A percentile compares a stretch with the other conserved stretches of the same genome.
Evolutionary conservation across 495 filamentous ascomycete species (phyloP).

Genomic region (Annulohypoxylon moriforme): DNA sequence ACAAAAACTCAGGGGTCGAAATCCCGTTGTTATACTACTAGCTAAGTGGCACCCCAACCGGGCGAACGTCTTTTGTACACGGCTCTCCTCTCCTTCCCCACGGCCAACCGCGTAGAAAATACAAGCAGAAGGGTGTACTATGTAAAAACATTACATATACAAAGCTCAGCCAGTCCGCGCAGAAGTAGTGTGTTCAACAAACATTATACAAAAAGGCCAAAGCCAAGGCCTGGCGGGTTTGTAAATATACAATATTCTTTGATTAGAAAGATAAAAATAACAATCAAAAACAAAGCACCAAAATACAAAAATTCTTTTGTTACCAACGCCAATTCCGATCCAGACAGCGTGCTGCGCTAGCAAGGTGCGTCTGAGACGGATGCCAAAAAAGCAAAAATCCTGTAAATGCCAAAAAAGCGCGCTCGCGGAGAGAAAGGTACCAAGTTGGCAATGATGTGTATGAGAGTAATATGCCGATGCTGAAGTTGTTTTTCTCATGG

Average conservation of each 20-base stretch:
- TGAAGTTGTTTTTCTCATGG: constrained; percentile 18
- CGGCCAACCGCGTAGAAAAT: constrained; percentile 28
- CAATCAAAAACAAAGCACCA: constrained; percentile 12
- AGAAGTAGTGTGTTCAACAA: constrained; percentile 16
- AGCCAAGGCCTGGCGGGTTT: constrained; percentile 12
- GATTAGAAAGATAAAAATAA: not conserved
- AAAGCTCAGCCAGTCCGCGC: constrained; percentile 5
- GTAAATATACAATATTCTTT: constrained; percentile 33
- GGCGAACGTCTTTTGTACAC: constrained; percentile 11
- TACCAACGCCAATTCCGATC: constrained; percentile 39
- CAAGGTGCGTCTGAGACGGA: constrained; percentile 29
- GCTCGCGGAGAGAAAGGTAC: constrained; percentile 6
- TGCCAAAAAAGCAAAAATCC: constrained; percentile 14
- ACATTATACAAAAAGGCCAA: constrained; percentile 31
- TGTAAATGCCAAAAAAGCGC: constrained; percentile 45
- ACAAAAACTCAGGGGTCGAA: constrained; percentile 10
- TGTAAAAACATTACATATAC: constrained; percentile 37
- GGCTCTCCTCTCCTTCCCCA: not conserved
- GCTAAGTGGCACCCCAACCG: constrained; percentile 20
- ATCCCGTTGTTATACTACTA: constrained; percentile 25
- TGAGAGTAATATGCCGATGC: constrained; percentile 19
- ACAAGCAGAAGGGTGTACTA: constrained; percentile 36
- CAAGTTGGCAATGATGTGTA: constrained; percentile 23
- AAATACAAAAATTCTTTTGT: constrained; percentile 22
- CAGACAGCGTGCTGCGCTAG: constrained; percentile 29